A percentile compares a stretch with the other conserved stretches of the same genome.
Evolutionary conservation across 495 filamentous ascomycete species (phyloP).

Genomic region (Oidiodendron maius): DNA sequence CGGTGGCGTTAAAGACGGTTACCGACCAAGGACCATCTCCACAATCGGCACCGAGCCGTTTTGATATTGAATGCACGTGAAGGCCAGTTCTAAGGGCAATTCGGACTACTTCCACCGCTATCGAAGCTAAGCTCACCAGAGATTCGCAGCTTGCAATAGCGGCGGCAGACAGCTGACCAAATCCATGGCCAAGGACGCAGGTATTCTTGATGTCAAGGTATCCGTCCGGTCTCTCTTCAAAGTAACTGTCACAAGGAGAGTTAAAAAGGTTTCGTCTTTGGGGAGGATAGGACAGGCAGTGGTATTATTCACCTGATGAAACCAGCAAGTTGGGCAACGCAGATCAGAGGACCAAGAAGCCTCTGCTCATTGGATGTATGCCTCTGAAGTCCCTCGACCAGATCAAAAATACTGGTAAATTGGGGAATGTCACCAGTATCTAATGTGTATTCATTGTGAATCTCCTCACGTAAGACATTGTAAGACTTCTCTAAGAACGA

Average conservation of each 20-base stretch:
- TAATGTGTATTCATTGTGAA: constrained; percentile 51
- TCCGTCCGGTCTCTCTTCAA: constrained; percentile 27
- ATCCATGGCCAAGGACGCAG: constrained; percentile 30
- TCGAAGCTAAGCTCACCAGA: constrained; percentile 20
- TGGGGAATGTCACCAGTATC: constrained; percentile 57
- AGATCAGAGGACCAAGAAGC: too few relatives aligned
- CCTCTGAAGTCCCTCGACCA: constrained; percentile 52
- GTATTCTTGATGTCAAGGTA: constrained; percentile 29
- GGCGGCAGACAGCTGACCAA: constrained; percentile 31
- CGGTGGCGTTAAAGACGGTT: constrained; percentile 48
- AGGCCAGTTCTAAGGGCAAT: constrained; percentile 66
- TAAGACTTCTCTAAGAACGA: constrained; percentile 60
- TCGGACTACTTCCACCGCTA: constrained; percentile 40
- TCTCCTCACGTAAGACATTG: constrained; percentile 57
- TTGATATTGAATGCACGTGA: constrained; percentile 43
- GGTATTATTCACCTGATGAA: constrained; percentile 34
- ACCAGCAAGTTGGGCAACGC: constrained; percentile 26
- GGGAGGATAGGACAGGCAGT: constrained; percentile 61
- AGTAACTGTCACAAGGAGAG: constrained; percentile 5
- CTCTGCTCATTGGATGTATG: constrained; percentile 51
- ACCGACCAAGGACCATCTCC: constrained; percentile 39
- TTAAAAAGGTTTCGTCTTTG: constrained; percentile 18
- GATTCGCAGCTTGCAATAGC: constrained; percentile 31
- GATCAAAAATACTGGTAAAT: constrained; percentile 63
- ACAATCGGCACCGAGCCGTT: constrained; percentile 40